phyloP scores from a whole-genome alignment of 352 stramenopile genomes.

The Phytopythium boreale region DNA sequence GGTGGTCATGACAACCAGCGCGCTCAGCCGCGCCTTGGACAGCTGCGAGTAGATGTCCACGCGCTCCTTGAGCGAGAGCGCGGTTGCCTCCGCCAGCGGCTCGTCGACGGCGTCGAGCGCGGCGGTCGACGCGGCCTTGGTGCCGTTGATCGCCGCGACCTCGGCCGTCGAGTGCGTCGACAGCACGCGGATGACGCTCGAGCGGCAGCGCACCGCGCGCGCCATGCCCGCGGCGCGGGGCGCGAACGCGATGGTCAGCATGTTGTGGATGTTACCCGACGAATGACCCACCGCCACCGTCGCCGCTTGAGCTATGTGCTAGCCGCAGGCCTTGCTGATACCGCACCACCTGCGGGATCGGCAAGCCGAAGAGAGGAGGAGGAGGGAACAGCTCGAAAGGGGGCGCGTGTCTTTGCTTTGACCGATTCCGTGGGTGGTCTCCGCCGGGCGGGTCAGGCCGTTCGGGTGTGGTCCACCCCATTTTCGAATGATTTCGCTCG shows the following conservation, averaged over 20 bases:
- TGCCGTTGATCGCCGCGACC: slow-evolving; percentile 27
- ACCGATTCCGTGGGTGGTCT: slow-evolving; percentile 2
- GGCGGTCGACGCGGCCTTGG: slow-evolving; percentile 26
- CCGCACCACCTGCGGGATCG: neutral
- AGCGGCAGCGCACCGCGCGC: slow-evolving; percentile 12
- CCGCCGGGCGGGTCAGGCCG: neutral
- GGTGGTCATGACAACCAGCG: slow-evolving; percentile 96
- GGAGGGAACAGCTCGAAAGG: neutral
- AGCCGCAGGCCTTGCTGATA: neutral
- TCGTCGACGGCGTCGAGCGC: slow-evolving; percentile 19
- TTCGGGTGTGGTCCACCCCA: slow-evolving; percentile 3
- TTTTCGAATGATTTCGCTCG: neutral
- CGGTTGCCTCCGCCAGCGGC: slow-evolving; percentile 9
- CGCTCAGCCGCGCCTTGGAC: slow-evolving; percentile 93
- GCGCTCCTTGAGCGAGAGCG: slow-evolving; percentile 61
- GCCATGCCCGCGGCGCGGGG: slow-evolving; percentile 11
- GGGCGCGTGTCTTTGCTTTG: slow-evolving; percentile 11
- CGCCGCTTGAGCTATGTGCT: slow-evolving; percentile 23
- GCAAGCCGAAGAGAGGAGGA: neutral
- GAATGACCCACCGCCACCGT: slow-evolving; percentile 28
- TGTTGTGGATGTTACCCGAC: slow-evolving; percentile 9
- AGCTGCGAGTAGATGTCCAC: slow-evolving; percentile 88
- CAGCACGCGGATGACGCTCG: slow-evolving; percentile 44
- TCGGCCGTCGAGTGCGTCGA: slow-evolving; percentile 57
- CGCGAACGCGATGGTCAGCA: slow-evolving; percentile 21